Percentiles rank a stretch among this genome's conserved stretches.
Conservation (phyloP, 1,139 yeast species). For the Sugiyamaella paludigena region DNA sequence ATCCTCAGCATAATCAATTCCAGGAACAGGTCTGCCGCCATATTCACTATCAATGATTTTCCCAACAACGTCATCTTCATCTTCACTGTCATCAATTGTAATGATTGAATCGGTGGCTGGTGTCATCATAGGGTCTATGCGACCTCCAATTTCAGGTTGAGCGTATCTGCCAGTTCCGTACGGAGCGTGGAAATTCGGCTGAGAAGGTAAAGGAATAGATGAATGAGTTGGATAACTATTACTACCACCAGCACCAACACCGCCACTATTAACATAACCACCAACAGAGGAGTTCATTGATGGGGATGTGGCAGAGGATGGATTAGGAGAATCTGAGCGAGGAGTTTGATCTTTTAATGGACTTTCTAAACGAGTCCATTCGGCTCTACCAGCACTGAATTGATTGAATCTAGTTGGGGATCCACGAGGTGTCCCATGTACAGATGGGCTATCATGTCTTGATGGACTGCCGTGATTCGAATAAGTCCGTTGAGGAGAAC, state of each 20-base stretch:
- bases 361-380: slow-evolving; percentile 34
- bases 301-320: slow-evolving; percentile 11
- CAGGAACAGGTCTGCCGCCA: slow-evolving; percentile 30
- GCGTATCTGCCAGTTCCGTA: slow-evolving; percentile 14
- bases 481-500: slow-evolving; percentile 14
- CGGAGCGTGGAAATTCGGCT: slow-evolving; percentile 25
- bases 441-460: slow-evolving; percentile 17
- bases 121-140: slow-evolving; percentile 7
- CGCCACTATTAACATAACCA: no score
- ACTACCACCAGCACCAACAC: no score
- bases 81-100: slow-evolving; percentile 20
- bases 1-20: slow-evolving; percentile 28
- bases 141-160: slow-evolving; percentile 1
- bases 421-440: slow-evolving; percentile 25
- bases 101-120: slow-evolving; percentile 15
- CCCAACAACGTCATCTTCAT: slow-evolving; percentile 20
- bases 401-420: slow-evolving; percentile 27
- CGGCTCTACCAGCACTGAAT: slow-evolving; percentile 25
- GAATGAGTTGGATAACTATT: slow-evolving; percentile 12
- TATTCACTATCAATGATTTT: slow-evolving; percentile 2
- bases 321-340: slow-evolving; percentile 18
- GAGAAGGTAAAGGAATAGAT: slow-evolving; percentile 25
- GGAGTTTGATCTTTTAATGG: slow-evolving; percentile 31
- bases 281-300: slow-evolving; percentile 5
- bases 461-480: slow-evolving; percentile 18